phyloP scores from a whole-genome alignment of 129 eudicot species.

The Centrapalus pauciflorus region DNA sequence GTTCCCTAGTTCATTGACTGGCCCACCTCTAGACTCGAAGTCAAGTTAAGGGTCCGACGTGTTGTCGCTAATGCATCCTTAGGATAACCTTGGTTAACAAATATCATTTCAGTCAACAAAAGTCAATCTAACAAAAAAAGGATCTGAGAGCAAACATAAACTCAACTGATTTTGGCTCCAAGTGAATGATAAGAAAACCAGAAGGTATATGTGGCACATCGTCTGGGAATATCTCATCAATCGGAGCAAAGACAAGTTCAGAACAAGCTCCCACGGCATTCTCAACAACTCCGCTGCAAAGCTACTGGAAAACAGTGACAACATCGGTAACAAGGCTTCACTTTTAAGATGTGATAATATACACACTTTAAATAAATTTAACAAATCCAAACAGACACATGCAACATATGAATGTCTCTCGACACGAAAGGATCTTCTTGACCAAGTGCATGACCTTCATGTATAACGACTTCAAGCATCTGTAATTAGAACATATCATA shows the following conservation, averaged over 20 bases:
- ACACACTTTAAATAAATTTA: not conserved
- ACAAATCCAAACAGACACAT: constrained; percentile 40
- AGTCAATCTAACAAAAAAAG: constrained; percentile 1
- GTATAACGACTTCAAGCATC: constrained; percentile 95
- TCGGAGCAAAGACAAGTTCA: constrained; percentile 95
- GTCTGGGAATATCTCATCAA: constrained; percentile 92
- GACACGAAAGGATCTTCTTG: constrained; percentile 72
- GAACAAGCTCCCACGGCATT: constrained; percentile 88
- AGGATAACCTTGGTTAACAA: constrained; percentile 45
- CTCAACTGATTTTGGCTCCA: constrained; percentile 90
- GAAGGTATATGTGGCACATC: constrained; percentile 88
- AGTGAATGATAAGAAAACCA: constrained; percentile 84
- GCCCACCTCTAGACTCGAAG: constrained; percentile 93
- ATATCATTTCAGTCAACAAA: not conserved
- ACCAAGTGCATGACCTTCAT: constrained; percentile 80
- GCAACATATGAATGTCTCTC: constrained; percentile 87
- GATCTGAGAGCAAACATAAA: not conserved
- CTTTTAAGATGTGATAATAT: not conserved
- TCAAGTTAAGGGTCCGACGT: constrained; percentile 76
- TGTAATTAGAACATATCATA: constrained; percentile 35
- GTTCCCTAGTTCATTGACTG: constrained; percentile 44
- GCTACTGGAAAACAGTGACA: constrained; percentile 30
- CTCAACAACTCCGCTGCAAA: constrained; percentile 91
- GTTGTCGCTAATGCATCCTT: constrained; percentile 41
- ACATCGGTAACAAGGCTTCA: not conserved